These are phyloP conservation scores for Gamsiella multidivaricata DNA, from an alignment of 192 early-diverging fungal species.

Conservation along the genomic window DNA sequence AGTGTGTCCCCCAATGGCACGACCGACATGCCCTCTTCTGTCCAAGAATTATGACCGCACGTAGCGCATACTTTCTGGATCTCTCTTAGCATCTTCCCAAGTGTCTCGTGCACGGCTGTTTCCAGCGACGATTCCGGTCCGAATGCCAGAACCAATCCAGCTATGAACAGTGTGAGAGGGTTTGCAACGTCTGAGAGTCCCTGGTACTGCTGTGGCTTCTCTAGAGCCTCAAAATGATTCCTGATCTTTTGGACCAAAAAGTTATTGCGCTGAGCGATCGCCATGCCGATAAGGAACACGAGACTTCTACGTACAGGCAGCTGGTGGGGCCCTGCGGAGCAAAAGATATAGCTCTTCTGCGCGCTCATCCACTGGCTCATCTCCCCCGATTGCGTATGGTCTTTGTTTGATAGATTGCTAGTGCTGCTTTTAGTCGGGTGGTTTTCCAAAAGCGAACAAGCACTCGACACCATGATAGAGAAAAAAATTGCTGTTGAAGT, in stretches of 20 bases:
- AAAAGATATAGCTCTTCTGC: conserved; percentile 7
- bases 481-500: neutral
- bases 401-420: neutral
- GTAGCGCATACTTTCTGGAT: neutral
- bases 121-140: neutral
- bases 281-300: conserved; percentile 9
- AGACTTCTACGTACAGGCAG: conserved; percentile 8
- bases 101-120: neutral
- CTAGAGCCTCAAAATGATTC: neutral
- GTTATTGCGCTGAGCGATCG: neutral
- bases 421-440: no score
- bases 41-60: neutral
- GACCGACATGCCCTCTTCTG: neutral
- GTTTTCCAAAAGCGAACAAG: neutral
- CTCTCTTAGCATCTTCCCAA: neutral
- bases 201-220: neutral
- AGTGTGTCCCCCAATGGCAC: neutral
- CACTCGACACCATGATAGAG: neutral
- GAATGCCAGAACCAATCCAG: neutral
- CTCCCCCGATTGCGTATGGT: neutral
- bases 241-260: conserved; percentile 3
- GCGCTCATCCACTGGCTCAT: neutral
- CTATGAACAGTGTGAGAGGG: neutral
- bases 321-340: conserved; percentile 1
- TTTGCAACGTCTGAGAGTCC: neutral